Percentiles rank a stretch among this genome's conserved stretches.
Conservation (phyloP, 495 filamentous ascomycete species). For the Xylaria scruposa region DNA sequence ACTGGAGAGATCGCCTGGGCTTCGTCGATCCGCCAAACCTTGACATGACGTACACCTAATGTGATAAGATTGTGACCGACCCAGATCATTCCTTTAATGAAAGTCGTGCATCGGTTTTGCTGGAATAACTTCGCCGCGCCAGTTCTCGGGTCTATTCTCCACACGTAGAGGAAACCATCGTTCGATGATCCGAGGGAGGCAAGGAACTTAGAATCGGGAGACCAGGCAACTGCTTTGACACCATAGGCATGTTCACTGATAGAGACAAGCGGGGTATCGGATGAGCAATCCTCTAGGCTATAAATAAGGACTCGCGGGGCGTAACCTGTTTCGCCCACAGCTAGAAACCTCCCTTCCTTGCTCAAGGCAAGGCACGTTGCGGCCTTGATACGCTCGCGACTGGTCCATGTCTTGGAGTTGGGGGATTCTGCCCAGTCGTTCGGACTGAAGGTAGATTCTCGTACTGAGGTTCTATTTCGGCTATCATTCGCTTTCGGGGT, state of each 20-base stretch:
- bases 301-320: slow-evolving; percentile 91
- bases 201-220: slow-evolving; percentile 82
- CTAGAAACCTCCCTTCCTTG: slow-evolving; percentile 85
- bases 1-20: slow-evolving; percentile 50
- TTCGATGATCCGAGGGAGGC: slow-evolving; percentile 87
- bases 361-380: slow-evolving; percentile 93
- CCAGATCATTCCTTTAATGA: slow-evolving; percentile 85
- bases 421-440: slow-evolving; percentile 65
- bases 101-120: slow-evolving; percentile 91
- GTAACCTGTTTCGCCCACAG: slow-evolving; percentile 96
- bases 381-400: slow-evolving; percentile 90
- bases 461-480: slow-evolving; percentile 63
- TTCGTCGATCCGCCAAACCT: slow-evolving; percentile 87
- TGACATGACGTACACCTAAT: slow-evolving; percentile 88
- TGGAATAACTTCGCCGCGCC: slow-evolving; percentile 86
- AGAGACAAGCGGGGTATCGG: slow-evolving; percentile 82
- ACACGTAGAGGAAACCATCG: slow-evolving; percentile 94
- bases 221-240: slow-evolving; percentile 87
- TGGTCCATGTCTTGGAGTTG: slow-evolving; percentile 76
- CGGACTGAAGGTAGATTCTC: slow-evolving; percentile 61
- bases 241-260: slow-evolving; percentile 91
- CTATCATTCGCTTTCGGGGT: slow-evolving; percentile 71
- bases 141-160: slow-evolving; percentile 82
- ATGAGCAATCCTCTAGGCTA: slow-evolving; percentile 75
- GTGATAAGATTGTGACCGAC: slow-evolving; percentile 69